Conservation (phyloP, 1,284 basidiomycete genomes). For the Hymenochaete sp. region DNA sequence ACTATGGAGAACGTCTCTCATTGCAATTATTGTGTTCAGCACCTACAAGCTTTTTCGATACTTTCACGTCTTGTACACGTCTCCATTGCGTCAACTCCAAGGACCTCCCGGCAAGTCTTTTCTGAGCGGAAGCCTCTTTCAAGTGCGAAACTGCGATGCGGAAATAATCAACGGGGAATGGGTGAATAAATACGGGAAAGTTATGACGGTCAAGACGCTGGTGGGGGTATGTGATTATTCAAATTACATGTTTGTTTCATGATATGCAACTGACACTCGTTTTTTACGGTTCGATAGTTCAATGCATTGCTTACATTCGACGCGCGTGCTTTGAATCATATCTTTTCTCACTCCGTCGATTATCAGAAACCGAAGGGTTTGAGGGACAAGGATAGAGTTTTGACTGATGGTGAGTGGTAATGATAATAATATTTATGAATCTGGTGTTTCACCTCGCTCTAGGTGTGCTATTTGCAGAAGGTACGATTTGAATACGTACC, state of each 20-base stretch:
- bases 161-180: conserved; percentile 16
- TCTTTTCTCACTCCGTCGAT: conserved; percentile 28
- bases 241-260: not conserved
- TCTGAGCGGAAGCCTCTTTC: conserved; percentile 50
- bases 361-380: conserved; percentile 29
- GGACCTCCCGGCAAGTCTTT: conserved; percentile 42
- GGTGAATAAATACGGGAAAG: conserved; percentile 21
- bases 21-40: too few species aligned
- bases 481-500: not conserved
- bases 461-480: conserved; percentile 17
- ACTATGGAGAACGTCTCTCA: too few species aligned
- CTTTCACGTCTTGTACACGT: too few species aligned
- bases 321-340: conserved; percentile 30
- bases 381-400: conserved; percentile 27
- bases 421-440: not conserved
- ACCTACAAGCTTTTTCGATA: too few species aligned
- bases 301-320: conserved; percentile 28
- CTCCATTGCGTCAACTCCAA: conserved; percentile 38
- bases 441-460: not conserved
- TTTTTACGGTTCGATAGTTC: conserved; percentile 15
- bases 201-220: conserved; percentile 17
- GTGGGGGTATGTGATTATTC: conserved; percentile 16
- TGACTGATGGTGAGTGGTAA: conserved; percentile 1
- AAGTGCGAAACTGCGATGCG: not conserved
- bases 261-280: not conserved